Base-by-base conservation (phyloP, 2,329 filamentous ascomycete genomes). In the Diaporthe sp. region DNA sequence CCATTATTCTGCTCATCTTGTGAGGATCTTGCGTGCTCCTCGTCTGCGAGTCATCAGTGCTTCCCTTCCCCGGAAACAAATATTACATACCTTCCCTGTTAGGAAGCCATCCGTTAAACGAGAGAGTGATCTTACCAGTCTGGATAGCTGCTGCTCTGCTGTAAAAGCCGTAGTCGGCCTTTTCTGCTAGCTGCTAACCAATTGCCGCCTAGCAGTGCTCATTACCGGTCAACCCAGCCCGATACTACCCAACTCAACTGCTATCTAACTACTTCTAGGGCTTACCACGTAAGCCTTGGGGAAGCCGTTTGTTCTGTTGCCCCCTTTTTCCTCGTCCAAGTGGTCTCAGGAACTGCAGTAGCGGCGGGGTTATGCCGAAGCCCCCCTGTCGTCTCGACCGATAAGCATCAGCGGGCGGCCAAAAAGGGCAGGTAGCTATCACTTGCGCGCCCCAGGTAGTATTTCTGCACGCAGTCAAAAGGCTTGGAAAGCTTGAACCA, bases 341-440 rank as follows among this genome's bases (percentile, higher is more conserved):
- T 63, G 60, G 37, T 61, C 37, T 8, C 15, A 22, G 15, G n/a
- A 28, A 63, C 39, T n/a, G 20, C 10, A 44, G n/a, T 44, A 63
- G 37, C 31, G 37, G 58, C 37, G 58, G 58, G 8, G 7, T 20
- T 20, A 28, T 39, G 44, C 34, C 47, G 25, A 12, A 22, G 5
- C 57, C 31, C 47, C 63, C 28, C 31, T 28, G 65, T 53, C 37
- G 22, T 53, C 28, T 28, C 7, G 31, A 39, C 44, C 22, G 65
- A 39, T 68, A 53, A n/a, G 47, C 47, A 39, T 25, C 25, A 53
- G 8, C 22, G n/a, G 12, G 17, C 22, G 39, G 13, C 65, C 65
- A 5, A 28, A 70, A 39, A 20, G 6, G 65, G 65, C 65, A 70
- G 65, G 65, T 70, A 28, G 49, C 49, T 55, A 53, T 53, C 65